These are phyloP conservation scores for Russula emetica DNA, from an alignment of 768 basidiomycete genomes.

Conservation along the genomic window DNA sequence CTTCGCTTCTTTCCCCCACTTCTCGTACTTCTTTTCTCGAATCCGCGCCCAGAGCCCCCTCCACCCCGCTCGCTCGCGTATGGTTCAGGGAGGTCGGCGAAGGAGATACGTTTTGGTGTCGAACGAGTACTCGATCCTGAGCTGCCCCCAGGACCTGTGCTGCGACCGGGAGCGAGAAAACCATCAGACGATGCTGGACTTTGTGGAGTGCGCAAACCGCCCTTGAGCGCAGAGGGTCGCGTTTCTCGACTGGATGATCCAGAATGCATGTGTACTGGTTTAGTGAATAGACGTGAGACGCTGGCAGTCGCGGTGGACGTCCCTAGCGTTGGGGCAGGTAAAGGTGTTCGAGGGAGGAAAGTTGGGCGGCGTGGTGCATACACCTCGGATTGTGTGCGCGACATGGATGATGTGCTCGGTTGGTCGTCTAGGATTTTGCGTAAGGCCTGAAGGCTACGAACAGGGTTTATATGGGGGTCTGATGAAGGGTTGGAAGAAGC, in stretches of 20 bases:
- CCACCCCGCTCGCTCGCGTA: slow-evolving; percentile 35
- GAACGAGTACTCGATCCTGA: slow-evolving; percentile 45
- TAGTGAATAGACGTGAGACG: slow-evolving; percentile 71
- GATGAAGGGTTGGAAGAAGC: slow-evolving; percentile 52
- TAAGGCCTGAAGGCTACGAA: slow-evolving; percentile 59
- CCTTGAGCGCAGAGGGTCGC: slow-evolving; percentile 45
- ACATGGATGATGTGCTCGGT: slow-evolving; percentile 34
- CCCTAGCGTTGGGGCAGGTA: slow-evolving; percentile 46
- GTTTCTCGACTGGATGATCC: slow-evolving; percentile 63
- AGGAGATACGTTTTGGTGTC: slow-evolving; percentile 76
- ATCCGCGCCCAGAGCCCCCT: slow-evolving; percentile 25
- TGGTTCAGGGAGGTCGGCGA: slow-evolving; percentile 69
- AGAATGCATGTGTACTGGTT: slow-evolving; percentile 53
- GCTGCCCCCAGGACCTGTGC: slow-evolving; percentile 35
- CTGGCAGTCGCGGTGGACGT: slow-evolving; percentile 75
- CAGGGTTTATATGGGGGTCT: slow-evolving; percentile 51
- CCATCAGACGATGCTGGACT: slow-evolving; percentile 36
- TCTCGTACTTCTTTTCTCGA: slow-evolving; percentile 27
- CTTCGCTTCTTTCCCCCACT: slow-evolving; percentile 26
- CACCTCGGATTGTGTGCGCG: slow-evolving; percentile 30
- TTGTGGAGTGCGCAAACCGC: slow-evolving; percentile 28
- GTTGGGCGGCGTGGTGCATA: slow-evolving; percentile 38
- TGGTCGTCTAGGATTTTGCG: slow-evolving; percentile 66
- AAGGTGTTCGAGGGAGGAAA: slow-evolving; percentile 47
- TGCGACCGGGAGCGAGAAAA: slow-evolving; percentile 23